Conservation (phyloP, 768 basidiomycete species). For the Pleurotus giganteus region DNA sequence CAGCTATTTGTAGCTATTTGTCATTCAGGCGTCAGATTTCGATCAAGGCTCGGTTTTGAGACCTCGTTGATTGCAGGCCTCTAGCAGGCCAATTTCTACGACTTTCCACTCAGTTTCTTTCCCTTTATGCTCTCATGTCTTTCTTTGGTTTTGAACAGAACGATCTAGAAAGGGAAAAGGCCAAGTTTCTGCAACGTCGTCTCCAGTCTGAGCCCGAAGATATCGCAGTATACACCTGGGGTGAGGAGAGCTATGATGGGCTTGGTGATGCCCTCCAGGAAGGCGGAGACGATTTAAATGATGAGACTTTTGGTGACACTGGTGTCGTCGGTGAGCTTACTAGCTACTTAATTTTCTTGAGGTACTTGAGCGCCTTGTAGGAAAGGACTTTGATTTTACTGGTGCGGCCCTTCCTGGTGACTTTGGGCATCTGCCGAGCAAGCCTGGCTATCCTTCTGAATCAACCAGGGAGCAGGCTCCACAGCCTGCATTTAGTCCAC, state of each 20-base stretch:
- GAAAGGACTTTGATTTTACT: conserved; percentile 91
- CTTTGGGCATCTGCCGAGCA: conserved; percentile 21
- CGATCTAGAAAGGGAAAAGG: conserved; percentile 64
- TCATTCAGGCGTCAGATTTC: not conserved
- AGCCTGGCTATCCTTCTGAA: conserved; percentile 13
- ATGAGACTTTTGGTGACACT: conserved; percentile 88
- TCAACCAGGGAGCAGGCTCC: conserved; percentile 21
- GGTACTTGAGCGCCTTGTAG: conserved; percentile 35
- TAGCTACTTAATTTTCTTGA: conserved; percentile 7
- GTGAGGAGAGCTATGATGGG: conserved; percentile 86
- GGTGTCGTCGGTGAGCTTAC: conserved; percentile 66
- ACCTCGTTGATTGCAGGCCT: conserved; percentile 10
- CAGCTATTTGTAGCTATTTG: not conserved
- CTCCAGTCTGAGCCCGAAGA: conserved; percentile 70
- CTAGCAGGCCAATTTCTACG: conserved; percentile 3
- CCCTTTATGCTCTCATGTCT: conserved; percentile 49
- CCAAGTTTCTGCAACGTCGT: conserved; percentile 47
- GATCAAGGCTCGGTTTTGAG: not conserved
- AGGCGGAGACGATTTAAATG: conserved; percentile 90
- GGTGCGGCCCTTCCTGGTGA: conserved; percentile 35
- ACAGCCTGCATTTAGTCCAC: conserved; percentile 13
- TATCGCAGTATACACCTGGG: conserved; percentile 91
- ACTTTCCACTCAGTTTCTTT: not conserved
- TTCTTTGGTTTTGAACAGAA: conserved; percentile 76
- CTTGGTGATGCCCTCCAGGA: conserved; percentile 87